Percentiles rank a stretch among this genome's conserved stretches.
These are phyloP conservation scores for Takashimella tepidaria DNA, from an alignment of 1,284 basidiomycete species.

Conservation along the genomic window DNA sequence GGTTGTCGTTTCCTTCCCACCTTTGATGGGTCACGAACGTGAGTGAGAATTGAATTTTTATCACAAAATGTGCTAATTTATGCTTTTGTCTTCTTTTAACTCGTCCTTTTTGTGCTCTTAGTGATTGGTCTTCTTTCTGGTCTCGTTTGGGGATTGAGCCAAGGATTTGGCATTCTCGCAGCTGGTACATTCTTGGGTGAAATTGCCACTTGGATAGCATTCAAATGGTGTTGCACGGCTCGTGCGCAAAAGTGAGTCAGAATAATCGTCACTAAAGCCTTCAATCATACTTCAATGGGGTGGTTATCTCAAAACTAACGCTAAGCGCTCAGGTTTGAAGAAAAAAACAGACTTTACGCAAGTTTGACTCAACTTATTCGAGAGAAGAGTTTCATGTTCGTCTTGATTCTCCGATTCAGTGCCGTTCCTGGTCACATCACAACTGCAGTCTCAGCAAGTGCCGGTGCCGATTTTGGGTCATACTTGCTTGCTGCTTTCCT, in stretches of 20 bases:
- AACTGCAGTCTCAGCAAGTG: conserved; percentile 41
- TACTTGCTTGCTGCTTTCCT: conserved; percentile 42
- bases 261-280: no score
- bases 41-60: conserved; percentile 7
- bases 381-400: conserved; percentile 45
- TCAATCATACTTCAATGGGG: no score
- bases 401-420: conserved; percentile 40
- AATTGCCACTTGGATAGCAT: conserved; percentile 39
- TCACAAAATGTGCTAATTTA: neutral
- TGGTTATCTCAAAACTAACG: no score
- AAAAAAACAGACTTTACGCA: conserved; percentile 41
- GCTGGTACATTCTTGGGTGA: conserved; percentile 45
- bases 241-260: conserved; percentile 35
- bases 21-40: conserved; percentile 42
- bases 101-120: conserved; percentile 4
- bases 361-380: conserved; percentile 40
- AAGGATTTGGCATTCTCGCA: conserved; percentile 40
- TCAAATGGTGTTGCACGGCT: conserved; percentile 39
- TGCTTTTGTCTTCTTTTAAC: neutral
- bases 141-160: conserved; percentile 37
- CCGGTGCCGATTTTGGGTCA: conserved; percentile 39
- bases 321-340: conserved; percentile 42
- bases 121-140: conserved; percentile 42
- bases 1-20: conserved; percentile 35
- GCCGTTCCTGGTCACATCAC: conserved; percentile 44